Evolutionary conservation across 2,329 filamentous ascomycete species (phyloP).

Genomic region (Penicillium thymicola): DNA sequence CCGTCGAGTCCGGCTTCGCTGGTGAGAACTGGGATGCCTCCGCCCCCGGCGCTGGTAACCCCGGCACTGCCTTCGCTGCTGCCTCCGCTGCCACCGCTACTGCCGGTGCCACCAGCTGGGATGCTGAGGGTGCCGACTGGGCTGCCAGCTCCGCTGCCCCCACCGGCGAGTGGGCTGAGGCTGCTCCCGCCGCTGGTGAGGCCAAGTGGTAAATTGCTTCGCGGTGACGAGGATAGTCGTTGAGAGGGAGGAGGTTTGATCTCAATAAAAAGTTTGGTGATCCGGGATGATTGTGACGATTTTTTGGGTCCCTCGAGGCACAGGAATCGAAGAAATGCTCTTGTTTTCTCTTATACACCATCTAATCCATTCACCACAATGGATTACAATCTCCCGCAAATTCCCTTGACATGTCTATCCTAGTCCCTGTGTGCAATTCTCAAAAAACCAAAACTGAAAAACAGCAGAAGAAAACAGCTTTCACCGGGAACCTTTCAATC

Average conservation of each 20-base stretch:
- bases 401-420: conserved; percentile 41
- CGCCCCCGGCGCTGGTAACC: conserved; percentile 60
- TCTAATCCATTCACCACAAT: conserved; percentile 21
- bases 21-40: conserved; percentile 79
- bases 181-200: conserved; percentile 30
- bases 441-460: conserved; percentile 32
- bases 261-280: conserved; percentile 24
- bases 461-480: conserved; percentile 35
- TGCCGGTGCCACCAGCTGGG: conserved; percentile 59
- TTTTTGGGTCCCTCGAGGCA: conserved; percentile 10
- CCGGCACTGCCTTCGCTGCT: conserved; percentile 64
- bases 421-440: conserved; percentile 36
- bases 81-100: conserved; percentile 61
- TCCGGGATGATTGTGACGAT: conserved; percentile 25
- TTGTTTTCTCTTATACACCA: conserved; percentile 24
- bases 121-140: conserved; percentile 56
- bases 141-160: conserved; percentile 46
- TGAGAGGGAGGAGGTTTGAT: conserved; percentile 28
- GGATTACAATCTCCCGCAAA: conserved; percentile 23
- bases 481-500: conserved; percentile 29
- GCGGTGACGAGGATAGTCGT: conserved; percentile 29
- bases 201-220: conserved; percentile 40
- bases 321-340: conserved; percentile 21
- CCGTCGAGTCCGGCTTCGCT: conserved; percentile 75
- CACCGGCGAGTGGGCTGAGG: conserved; percentile 42